A percentile compares a stretch with the other conserved stretches of the same genome.
These are phyloP conservation scores for Phylloporus arenicola DNA, from an alignment of 768 basidiomycete genomes.

Conservation along the genomic window DNA sequence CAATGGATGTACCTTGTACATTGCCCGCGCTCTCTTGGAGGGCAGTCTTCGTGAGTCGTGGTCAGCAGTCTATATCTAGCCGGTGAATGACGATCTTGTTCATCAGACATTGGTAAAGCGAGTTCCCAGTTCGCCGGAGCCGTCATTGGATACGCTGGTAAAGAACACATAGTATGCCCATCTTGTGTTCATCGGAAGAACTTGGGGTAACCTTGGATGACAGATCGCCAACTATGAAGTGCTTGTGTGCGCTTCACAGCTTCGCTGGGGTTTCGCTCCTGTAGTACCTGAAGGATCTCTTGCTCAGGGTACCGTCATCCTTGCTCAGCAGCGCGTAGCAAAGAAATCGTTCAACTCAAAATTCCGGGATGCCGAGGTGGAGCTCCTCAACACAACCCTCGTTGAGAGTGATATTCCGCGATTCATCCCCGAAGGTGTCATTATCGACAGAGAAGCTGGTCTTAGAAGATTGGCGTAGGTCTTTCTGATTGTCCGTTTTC, in stretches of 20 bases:
- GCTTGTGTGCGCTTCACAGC: conserved; percentile 32
- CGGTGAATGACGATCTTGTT: not conserved
- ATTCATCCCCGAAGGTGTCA: conserved; percentile 13
- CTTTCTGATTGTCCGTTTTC: not conserved
- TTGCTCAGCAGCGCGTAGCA: conserved; percentile 20
- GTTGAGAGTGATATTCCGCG: conserved; percentile 26
- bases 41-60: conserved; percentile 25
- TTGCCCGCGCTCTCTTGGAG: conserved; percentile 30
- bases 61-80: not conserved
- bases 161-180: conserved; percentile 27
- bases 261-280: conserved; percentile 28
- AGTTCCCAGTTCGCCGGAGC: conserved; percentile 29
- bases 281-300: conserved; percentile 9
- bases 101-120: conserved; percentile 33
- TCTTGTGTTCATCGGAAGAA: not conserved
- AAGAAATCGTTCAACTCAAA: not conserved
- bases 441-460: conserved; percentile 16
- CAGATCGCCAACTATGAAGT: conserved; percentile 32
- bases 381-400: conserved; percentile 24
- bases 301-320: conserved; percentile 27
- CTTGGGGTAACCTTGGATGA: not conserved
- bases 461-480: conserved; percentile 27
- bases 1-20: conserved; percentile 23
- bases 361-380: conserved; percentile 8
- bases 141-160: conserved; percentile 30